Evolutionary conservation across 176 grass and related monocot genomes (phyloP).

Genomic region (Themeda triandra): DNA sequence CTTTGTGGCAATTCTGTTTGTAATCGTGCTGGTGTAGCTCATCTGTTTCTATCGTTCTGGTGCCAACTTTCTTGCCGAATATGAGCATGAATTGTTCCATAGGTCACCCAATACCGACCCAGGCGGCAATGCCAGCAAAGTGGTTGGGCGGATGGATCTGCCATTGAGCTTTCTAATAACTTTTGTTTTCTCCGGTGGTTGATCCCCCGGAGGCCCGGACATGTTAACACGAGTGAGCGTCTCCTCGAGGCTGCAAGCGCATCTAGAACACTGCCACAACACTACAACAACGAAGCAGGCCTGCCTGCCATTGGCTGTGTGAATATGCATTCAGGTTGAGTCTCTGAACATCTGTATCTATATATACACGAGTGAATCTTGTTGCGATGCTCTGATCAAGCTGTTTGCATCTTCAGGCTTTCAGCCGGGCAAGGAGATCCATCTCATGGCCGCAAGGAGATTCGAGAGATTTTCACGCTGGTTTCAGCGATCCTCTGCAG

Average conservation of each 20-base stretch:
- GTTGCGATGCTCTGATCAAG: background rate
- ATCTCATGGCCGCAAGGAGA: conserved; percentile 1
- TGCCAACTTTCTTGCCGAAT: background rate
- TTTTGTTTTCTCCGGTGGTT: conserved; percentile 19
- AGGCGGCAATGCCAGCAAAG: background rate
- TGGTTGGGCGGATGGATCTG: conserved; percentile 34
- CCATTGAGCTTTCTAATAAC: background rate
- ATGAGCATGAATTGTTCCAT: background rate
- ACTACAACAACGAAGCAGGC: background rate
- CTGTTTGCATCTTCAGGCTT: background rate
- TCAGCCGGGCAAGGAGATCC: background rate
- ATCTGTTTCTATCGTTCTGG: background rate
- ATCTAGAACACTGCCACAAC: background rate
- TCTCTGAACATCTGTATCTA: background rate
- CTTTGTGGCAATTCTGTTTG: background rate
- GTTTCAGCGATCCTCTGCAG: conserved; percentile 30
- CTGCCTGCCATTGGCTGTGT: background rate
- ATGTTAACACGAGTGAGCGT: background rate
- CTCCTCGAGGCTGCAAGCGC: background rate
- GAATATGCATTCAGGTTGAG: background rate
- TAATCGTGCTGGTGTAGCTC: background rate
- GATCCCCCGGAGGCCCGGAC: background rate
- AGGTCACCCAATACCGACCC: background rate
- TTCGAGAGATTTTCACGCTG: conserved; percentile 52
- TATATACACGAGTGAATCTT: background rate